These are phyloP conservation scores for Alternaria incomplexa DNA, from an alignment of 2,329 filamentous ascomycete species.

Conservation along the genomic window DNA sequence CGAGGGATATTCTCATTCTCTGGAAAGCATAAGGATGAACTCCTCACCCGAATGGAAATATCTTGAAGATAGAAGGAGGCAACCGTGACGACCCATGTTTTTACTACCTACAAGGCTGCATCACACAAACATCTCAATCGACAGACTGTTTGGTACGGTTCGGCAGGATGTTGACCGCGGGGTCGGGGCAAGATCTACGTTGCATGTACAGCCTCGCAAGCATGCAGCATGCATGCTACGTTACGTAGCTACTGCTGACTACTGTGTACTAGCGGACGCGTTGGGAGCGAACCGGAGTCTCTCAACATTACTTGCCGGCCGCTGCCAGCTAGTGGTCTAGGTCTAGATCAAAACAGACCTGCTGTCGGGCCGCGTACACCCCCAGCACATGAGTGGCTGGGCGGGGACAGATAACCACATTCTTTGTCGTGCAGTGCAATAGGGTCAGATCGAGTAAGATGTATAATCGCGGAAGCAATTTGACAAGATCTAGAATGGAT, in stretches of 20 bases:
- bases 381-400: neutral
- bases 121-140: neutral
- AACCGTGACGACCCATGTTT: neutral
- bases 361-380: neutral
- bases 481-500: neutral
- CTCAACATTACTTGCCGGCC: neutral
- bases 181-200: neutral
- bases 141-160: neutral
- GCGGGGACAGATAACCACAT: too few species aligned
- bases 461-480: neutral
- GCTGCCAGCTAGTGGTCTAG: neutral
- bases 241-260: neutral
- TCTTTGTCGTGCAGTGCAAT: neutral
- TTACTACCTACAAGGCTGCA: neutral
- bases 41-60: too few species aligned
- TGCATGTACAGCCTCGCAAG: neutral
- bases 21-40: too few species aligned
- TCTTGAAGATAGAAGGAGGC: neutral
- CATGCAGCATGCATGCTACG: neutral
- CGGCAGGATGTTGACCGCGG: neutral
- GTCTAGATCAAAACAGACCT: neutral
- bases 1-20: neutral
- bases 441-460: neutral
- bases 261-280: neutral
- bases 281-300: neutral